Evolutionary conservation across 169 alveolate species (phyloP), one percentile per base, ranked within the genome.

Genomic region (Condylostoma magnum): DNA sequence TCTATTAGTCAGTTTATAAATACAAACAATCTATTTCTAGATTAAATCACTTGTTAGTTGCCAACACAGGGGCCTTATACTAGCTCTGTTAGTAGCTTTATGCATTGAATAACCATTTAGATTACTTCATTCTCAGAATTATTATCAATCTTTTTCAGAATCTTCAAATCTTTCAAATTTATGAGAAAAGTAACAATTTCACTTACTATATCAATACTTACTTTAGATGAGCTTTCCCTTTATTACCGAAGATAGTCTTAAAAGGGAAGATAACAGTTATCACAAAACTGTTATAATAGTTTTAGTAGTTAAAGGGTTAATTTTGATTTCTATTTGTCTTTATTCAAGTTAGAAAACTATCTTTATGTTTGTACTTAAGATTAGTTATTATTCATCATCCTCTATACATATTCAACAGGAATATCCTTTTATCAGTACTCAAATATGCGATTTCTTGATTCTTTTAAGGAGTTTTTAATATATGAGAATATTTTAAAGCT

Each of bases 1-100:
- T 10, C 25, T 38, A 60, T 18, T 15, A 60, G 58, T 31, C 71
- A 60, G 37, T 60, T 60, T 31, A 60, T 60, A 41, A 60, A 60
- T n/a, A 22, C 30, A 60, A 22, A 60, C 8, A 60, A 34, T 18
- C 71, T 33, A n/a, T 55, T 33, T 2, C 71, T 36, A 8, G 36
- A 31, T 36, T 55, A 52, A 38, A 48, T 20, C 4, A 15, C 34
- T 1, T 18, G n/a, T 46, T 67, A 53, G 30, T 67, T 67, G n/a
- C 1, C 37, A 20, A 28, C 12, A 34, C 76, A 67, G 4, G 76
- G 76, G 6, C 76, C 76, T 30, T 46, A 25, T 25, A 50, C 28
- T 41, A 51, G 30, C 8, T 44, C 63, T 48, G 38, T 67, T 33
- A 67, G 5, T 2, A 65, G 46, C 2, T 67, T 36, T 27, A 67